phyloP scores from a whole-genome alignment of 257 asterid species.

The Solanum bukasovii region DNA sequence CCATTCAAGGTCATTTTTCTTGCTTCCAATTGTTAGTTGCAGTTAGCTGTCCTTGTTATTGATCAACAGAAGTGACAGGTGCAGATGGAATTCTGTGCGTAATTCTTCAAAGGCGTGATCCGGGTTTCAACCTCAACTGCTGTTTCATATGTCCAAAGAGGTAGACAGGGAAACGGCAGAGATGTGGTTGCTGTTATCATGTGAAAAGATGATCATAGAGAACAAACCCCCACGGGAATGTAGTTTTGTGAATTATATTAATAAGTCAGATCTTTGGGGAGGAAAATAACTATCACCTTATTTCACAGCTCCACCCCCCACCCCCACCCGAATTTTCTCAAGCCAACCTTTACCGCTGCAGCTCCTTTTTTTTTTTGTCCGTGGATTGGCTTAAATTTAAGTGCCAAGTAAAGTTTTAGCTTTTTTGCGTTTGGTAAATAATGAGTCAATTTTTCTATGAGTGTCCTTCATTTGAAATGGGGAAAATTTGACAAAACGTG shows the following conservation, averaged over 20 bases:
- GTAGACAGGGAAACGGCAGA: neutral
- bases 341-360: neutral
- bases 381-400: neutral
- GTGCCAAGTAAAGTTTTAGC: neutral
- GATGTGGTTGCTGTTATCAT: neutral
- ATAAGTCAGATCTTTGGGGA: neutral
- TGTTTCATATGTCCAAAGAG: neutral
- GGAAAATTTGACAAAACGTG: neutral
- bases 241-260: neutral
- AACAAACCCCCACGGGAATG: neutral
- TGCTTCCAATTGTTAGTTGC: neutral
- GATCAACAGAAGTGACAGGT: neutral
- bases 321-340: neutral
- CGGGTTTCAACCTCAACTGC: neutral
- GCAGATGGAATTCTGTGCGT: neutral
- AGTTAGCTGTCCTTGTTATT: neutral
- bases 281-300: neutral
- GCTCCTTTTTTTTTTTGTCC: no score
- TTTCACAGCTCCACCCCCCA: neutral
- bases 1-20: neutral
- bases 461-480: neutral
- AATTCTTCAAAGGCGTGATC: neutral
- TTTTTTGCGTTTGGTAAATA: neutral
- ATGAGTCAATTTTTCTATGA: neutral
- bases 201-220: neutral